phyloP scores from a whole-genome alignment of 2,329 filamentous ascomycete species.

The Pestalotiopsis sp. region DNA sequence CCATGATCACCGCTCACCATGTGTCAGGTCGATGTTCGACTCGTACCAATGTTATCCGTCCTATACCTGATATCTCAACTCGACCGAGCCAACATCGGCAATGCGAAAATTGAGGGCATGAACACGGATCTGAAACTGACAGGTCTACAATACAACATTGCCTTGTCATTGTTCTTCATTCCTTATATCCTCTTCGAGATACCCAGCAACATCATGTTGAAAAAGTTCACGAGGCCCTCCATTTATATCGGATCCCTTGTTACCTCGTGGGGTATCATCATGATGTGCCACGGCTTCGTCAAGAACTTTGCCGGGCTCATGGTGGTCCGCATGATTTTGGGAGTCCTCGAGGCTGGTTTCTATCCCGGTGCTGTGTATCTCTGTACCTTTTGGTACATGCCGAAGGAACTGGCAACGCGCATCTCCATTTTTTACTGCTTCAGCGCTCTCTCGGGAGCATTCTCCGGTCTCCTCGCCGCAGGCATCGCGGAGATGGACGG shows the following conservation, averaged over 20 bases:
- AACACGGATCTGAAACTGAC: constrained; percentile 50
- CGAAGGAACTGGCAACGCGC: constrained; percentile 25
- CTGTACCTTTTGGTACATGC: constrained; percentile 32
- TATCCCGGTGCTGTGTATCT: constrained; percentile 32
- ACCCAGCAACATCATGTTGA: constrained; percentile 66
- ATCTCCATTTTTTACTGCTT: constrained; percentile 38
- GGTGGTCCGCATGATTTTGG: constrained; percentile 32
- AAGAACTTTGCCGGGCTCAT: constrained; percentile 30
- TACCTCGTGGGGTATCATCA: constrained; percentile 42
- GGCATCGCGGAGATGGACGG: constrained; percentile 52
- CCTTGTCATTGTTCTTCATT: constrained; percentile 57
- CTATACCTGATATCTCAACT: constrained; percentile 58
- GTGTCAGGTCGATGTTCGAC: constrained; percentile 30
- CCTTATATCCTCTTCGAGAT: constrained; percentile 65
- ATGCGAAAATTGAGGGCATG: constrained; percentile 47
- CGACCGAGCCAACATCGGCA: constrained; percentile 50
- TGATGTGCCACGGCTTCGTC: constrained; percentile 29
- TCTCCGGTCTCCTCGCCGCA: constrained; percentile 50
- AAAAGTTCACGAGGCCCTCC: constrained; percentile 59
- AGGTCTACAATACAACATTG: constrained; percentile 58
- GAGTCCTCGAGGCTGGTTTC: constrained; percentile 34
- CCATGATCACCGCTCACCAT: not conserved
- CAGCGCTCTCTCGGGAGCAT: constrained; percentile 66
- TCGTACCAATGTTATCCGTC: constrained; percentile 52
- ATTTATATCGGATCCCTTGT: constrained; percentile 69